phyloP scores from a whole-genome alignment of 164 flowering plant genomes.

The Berberis vulgaris region DNA sequence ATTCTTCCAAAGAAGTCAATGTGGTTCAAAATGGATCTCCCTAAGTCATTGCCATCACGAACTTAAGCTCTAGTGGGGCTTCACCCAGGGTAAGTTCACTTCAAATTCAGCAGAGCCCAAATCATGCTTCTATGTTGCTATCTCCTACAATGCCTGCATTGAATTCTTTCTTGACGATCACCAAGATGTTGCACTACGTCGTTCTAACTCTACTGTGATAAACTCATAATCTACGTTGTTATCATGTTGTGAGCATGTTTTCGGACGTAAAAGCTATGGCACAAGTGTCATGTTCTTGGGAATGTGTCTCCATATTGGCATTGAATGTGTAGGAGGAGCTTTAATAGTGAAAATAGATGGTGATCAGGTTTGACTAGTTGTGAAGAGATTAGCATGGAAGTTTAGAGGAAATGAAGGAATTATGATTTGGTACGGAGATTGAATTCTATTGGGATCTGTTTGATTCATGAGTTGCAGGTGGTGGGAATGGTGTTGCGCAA shows the following conservation, averaged over 20 bases:
- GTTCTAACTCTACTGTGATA: constrained; percentile 14
- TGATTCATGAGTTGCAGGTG: constrained; percentile 49
- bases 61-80: constrained; percentile 55
- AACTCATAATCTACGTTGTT: constrained; percentile 14
- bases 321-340: constrained; percentile 45
- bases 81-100: constrained; percentile 40
- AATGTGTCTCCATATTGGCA: constrained; percentile 37
- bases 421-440: constrained; percentile 31
- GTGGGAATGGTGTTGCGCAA: constrained; percentile 11
- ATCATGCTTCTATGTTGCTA: constrained; percentile 46
- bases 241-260: constrained; percentile 65
- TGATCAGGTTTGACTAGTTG: constrained; percentile 24
- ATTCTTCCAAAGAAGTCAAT: constrained; percentile 28
- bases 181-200: constrained; percentile 20
- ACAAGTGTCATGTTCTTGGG: constrained; percentile 46
- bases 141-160: constrained; percentile 23
- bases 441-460: constrained; percentile 76
- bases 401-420: constrained; percentile 68
- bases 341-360: constrained; percentile 52
- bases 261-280: constrained; percentile 38
- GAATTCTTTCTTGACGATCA: constrained; percentile 61
- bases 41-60: constrained; percentile 17
- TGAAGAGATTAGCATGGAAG: constrained; percentile 64
- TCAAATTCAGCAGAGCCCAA: constrained; percentile 51
- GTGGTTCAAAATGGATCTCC: constrained; percentile 40